Percentiles rank a stretch among this genome's conserved stretches.
Conservation (phyloP, 495 filamentous ascomycete genomes). For the Penicillium soppii region DNA sequence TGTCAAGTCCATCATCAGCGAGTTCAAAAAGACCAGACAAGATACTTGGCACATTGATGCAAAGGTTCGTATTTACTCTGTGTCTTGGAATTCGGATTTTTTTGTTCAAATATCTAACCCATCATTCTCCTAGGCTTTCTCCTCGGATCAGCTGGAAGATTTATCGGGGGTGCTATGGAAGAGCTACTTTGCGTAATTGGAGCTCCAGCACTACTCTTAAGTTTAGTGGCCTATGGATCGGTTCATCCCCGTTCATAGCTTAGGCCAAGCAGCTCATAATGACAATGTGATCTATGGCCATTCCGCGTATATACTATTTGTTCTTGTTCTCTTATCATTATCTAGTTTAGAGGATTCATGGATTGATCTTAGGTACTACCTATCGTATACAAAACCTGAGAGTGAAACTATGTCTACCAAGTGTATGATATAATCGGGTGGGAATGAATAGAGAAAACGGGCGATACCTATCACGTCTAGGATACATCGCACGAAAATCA, state of each 20-base stretch:
- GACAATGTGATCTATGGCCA: neutral
- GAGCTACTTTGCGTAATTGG: slow-evolving; percentile 87
- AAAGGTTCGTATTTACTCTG: slow-evolving; percentile 59
- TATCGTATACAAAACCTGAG: too few relatives aligned
- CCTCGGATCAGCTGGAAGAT: slow-evolving; percentile 88
- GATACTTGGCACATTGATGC: slow-evolving; percentile 98
- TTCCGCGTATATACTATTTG: neutral
- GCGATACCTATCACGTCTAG: too few relatives aligned
- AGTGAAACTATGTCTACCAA: too few relatives aligned
- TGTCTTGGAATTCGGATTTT: neutral
- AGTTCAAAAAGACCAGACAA: slow-evolving; percentile 99
- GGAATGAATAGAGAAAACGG: too few relatives aligned
- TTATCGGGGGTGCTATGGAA: slow-evolving; percentile 98
- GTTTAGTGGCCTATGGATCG: too few relatives aligned
- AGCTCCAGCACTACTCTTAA: neutral
- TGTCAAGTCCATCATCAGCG: slow-evolving; percentile 91
- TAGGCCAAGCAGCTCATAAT: neutral
- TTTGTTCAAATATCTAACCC: slow-evolving; percentile 25
- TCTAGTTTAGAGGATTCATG: neutral
- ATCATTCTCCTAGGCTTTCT: slow-evolving; percentile 68
- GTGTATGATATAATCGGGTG: too few relatives aligned
- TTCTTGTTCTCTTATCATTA: too few relatives aligned
- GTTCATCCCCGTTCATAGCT: neutral
- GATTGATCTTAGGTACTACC: too few relatives aligned
- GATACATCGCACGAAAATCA: too few relatives aligned